Percentiles rank a stretch among this genome's conserved stretches.
These are phyloP conservation scores for Fomitopsis betulina DNA, from an alignment of 1,284 basidiomycete genomes.

Conservation along the genomic window DNA sequence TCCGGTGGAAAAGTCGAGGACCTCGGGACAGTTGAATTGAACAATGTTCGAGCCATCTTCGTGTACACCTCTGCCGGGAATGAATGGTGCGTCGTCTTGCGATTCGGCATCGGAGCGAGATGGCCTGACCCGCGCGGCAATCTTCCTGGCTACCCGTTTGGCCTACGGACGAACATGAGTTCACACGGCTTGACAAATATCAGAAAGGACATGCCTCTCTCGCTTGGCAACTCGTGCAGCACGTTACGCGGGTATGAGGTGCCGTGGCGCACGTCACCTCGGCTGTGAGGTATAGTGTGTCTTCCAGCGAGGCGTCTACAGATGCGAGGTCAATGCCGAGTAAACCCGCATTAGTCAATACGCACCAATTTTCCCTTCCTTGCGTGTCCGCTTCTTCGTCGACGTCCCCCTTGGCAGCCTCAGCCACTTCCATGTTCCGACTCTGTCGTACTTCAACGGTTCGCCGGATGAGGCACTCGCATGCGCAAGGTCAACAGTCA, in stretches of 20 bases:
- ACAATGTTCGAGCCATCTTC: slow-evolving; percentile 84
- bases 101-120: slow-evolving; percentile 75
- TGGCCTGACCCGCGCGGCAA: slow-evolving; percentile 75
- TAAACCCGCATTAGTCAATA: slow-evolving; percentile 9
- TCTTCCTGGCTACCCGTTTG: slow-evolving; percentile 83
- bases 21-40: slow-evolving; percentile 93
- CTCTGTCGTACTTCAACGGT: slow-evolving; percentile 60
- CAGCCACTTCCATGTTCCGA: slow-evolving; percentile 84
- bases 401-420: slow-evolving; percentile 74
- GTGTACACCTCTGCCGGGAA: slow-evolving; percentile 39
- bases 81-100: slow-evolving; percentile 45
- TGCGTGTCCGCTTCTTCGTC: slow-evolving; percentile 78
- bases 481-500: slow-evolving; percentile 73
- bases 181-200: slow-evolving; percentile 10
- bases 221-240: slow-evolving; percentile 80
- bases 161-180: slow-evolving; percentile 43
- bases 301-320: slow-evolving; percentile 65
- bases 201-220: slow-evolving; percentile 59
- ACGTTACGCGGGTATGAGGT: slow-evolving; percentile 73
- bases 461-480: slow-evolving; percentile 55
- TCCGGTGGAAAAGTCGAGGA: slow-evolving; percentile 87
- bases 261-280: slow-evolving; percentile 74
- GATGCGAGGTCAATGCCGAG: slow-evolving; percentile 5
- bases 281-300: slow-evolving; percentile 65
- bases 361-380: slow-evolving; percentile 81